Evolutionary conservation across 495 filamentous ascomycete genomes (phyloP).

Genomic region (Apiosordaria backusii): DNA sequence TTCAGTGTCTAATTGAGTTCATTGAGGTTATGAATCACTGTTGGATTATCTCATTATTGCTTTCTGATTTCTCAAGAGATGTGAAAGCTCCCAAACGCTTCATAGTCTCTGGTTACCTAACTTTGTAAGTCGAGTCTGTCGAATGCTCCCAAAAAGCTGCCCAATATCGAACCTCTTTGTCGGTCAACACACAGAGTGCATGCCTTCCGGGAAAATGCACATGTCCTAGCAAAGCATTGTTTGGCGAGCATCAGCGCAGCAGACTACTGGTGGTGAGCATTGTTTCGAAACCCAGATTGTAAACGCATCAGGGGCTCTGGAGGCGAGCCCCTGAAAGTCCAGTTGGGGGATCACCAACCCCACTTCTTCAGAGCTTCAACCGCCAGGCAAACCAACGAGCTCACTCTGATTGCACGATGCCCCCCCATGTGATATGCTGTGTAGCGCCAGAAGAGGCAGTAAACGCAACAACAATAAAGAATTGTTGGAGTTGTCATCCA

Average conservation of each 20-base stretch:
- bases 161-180: background rate
- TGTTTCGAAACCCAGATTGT: conserved; percentile 13
- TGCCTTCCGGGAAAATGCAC: background rate
- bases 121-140: too few species aligned
- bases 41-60: too few species aligned
- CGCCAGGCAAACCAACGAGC: background rate
- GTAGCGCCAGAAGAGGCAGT: background rate
- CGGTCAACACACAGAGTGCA: background rate
- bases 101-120: too few species aligned
- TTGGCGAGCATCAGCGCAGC: background rate
- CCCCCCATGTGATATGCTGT: background rate
- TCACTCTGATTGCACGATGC: background rate
- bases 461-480: background rate
- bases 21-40: too few species aligned
- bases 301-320: conserved; percentile 3
- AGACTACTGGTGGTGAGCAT: background rate
- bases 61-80: too few species aligned
- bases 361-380: background rate
- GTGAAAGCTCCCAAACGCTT: too few species aligned
- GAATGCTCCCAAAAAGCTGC: conserved; percentile 4
- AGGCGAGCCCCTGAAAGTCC: conserved; percentile 8
- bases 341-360: background rate
- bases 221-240: background rate
- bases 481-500: background rate
- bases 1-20: too few species aligned